Conservation (phyloP, 73 alveolate species). For the Paramecium octaurelia region DNA sequence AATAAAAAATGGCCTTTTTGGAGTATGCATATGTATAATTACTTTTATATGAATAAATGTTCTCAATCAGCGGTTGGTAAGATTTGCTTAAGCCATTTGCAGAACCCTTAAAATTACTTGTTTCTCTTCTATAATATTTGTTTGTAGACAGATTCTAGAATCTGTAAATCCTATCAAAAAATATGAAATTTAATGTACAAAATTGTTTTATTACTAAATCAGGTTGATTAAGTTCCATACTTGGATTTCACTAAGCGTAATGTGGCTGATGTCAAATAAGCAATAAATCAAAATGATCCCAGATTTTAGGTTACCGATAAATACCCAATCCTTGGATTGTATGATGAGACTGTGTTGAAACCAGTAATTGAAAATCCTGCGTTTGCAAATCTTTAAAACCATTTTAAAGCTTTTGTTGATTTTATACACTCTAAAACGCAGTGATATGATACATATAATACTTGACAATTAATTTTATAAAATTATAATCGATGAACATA, state of each 20-base stretch:
- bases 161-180: not conserved
- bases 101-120: not conserved
- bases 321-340: not conserved
- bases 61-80: not conserved
- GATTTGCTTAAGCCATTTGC: not conserved
- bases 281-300: not conserved
- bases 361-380: not conserved
- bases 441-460: not conserved
- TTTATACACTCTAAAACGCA: not conserved
- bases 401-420: not conserved
- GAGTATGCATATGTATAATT: not conserved
- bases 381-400: not conserved
- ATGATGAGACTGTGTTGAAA: not conserved
- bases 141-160: not conserved
- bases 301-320: not conserved
- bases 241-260: not conserved
- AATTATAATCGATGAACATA: not conserved
- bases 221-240: not conserved
- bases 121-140: not conserved
- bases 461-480: not conserved
- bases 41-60: not conserved
- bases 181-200: not conserved
- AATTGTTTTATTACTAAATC: not conserved
- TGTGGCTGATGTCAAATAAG: not conserved
- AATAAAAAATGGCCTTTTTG: not conserved